phyloP scores from a whole-genome alignment of 2,329 filamentous ascomycete genomes.

The Talaromyces sp. region DNA sequence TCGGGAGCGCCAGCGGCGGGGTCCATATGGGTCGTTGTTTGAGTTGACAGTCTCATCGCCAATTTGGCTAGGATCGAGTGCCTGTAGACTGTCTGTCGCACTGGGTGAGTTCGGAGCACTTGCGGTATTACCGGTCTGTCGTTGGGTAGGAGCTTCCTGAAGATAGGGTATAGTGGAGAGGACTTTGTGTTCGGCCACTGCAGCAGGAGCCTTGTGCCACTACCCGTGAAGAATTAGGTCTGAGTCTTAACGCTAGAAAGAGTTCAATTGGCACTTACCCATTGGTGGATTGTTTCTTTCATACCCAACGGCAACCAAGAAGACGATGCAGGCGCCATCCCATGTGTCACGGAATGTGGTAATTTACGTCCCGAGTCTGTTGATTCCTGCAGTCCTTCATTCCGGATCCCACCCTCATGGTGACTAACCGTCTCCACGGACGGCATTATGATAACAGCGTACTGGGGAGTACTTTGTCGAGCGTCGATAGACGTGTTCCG shows the following conservation, averaged over 20 bases:
- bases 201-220: conserved; percentile 84
- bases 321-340: conserved; percentile 29
- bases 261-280: conserved; percentile 56
- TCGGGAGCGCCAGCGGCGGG: conserved; percentile 78
- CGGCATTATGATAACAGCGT: conserved; percentile 31
- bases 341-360: conserved; percentile 13
- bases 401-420: conserved; percentile 28
- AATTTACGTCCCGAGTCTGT: conserved; percentile 18
- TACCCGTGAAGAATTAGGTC: conserved; percentile 31
- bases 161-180: conserved; percentile 82
- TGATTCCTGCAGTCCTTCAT: conserved; percentile 22
- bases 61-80: conserved; percentile 36
- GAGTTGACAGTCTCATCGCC: conserved; percentile 49
- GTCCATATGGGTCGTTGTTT: conserved; percentile 72
- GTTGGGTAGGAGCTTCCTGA: conserved; percentile 65
- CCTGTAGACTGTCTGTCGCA: conserved; percentile 31
- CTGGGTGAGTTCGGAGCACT: conserved; percentile 27
- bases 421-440: conserved; percentile 34
- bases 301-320: conserved; percentile 80
- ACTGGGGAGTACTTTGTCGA: conserved; percentile 18
- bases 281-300: conserved; percentile 87
- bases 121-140: conserved; percentile 54
- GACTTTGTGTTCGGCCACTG: conserved; percentile 81
- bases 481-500: conserved; percentile 1
- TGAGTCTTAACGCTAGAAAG: background rate